Base-by-base conservation (phyloP, 495 filamentous ascomycete genomes). In the Aspergillus leporis region DNA sequence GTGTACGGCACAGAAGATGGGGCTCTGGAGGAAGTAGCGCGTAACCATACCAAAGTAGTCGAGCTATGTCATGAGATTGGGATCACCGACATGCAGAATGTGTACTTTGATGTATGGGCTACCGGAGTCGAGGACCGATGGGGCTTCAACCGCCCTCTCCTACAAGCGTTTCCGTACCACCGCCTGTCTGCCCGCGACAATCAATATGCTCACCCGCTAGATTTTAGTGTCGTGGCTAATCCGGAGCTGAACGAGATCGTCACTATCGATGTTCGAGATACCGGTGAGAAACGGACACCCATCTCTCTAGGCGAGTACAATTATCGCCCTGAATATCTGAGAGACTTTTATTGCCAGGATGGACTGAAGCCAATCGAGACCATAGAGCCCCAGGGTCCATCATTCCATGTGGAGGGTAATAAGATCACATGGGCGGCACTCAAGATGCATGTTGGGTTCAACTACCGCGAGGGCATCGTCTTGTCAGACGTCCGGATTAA, bases 191-290 rank as follows among this genome's bases (percentile, higher is more conserved):
- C 72, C 34, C 81, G 82, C 47, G 72, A 75, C 58, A 75, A 75
- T 59, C 72, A 75, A 46, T 75, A 75, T 52, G 72, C 72, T 12
- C 70, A 75, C 53, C 72, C 72, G 31, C 61, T 75, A 31, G 72
- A 75, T 45, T 75, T 75, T 62, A 61, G 55, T 14, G 59, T 75
- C 48, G 67, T 73, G 5, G 67, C 66, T 38, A 66, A 75, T 65
- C 94, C 91, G 62, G 91, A 95, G 82, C 93, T 88, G 60, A 90
- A 96, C 74, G 91, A 96, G 78, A 89, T 96, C 55, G 88, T 96
- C 66, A 90, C 90, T 66, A 91, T 95, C 80, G 41, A 19, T 45
- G 41, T 45, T 8, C 41, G 41, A 21, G 7, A 45, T 1, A 7
- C 18, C n/a, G 18, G 18, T 45, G 41, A 21, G 8, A 45, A 45